A percentile compares a stretch with the other conserved stretches of the same genome.
phyloP scores from a whole-genome alignment of 1,139 yeast species.

The Kodamaea ohmeri region DNA sequence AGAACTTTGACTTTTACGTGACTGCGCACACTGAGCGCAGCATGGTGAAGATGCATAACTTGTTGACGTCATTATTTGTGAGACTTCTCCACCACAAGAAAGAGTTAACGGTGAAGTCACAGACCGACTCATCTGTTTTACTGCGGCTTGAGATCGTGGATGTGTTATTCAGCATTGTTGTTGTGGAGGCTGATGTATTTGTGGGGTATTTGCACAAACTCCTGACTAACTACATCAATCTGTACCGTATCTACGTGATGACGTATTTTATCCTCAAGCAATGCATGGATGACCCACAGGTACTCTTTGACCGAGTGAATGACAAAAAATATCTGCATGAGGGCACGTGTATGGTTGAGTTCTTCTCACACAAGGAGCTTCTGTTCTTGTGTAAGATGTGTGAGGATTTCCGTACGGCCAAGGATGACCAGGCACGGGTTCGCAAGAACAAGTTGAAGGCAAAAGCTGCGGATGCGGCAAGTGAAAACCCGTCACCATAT shows the following conservation, averaged over 20 bases:
- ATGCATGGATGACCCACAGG: conserved; percentile 43
- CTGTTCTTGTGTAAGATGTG: conserved; percentile 38
- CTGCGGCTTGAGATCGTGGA: conserved; percentile 37
- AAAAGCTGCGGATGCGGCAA: conserved; percentile 8
- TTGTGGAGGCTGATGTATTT: conserved; percentile 44
- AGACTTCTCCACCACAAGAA: conserved; percentile 42
- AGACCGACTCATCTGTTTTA: conserved; percentile 20
- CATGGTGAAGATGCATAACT: conserved; percentile 45
- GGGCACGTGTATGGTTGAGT: conserved; percentile 43
- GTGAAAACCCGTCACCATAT: conserved; percentile 6
- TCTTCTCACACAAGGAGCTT: conserved; percentile 36
- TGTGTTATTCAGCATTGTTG: conserved; percentile 32
- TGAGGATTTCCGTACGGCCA: conserved; percentile 43
- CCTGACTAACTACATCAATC: conserved; percentile 39
- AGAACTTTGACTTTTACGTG: conserved; percentile 38
- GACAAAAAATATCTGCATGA: conserved; percentile 33
- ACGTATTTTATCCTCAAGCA: conserved; percentile 43
- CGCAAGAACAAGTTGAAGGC: conserved; percentile 13
- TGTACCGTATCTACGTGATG: conserved; percentile 44
- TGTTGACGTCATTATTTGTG: conserved; percentile 41
- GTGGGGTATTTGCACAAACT: conserved; percentile 44
- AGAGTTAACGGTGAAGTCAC: conserved; percentile 26
- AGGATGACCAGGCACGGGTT: conserved; percentile 30
- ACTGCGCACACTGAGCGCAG: conserved; percentile 42
- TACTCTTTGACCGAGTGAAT: conserved; percentile 33